Base-by-base conservation (phyloP, 169 alveolate species). In the Theileria annulata region DNA sequence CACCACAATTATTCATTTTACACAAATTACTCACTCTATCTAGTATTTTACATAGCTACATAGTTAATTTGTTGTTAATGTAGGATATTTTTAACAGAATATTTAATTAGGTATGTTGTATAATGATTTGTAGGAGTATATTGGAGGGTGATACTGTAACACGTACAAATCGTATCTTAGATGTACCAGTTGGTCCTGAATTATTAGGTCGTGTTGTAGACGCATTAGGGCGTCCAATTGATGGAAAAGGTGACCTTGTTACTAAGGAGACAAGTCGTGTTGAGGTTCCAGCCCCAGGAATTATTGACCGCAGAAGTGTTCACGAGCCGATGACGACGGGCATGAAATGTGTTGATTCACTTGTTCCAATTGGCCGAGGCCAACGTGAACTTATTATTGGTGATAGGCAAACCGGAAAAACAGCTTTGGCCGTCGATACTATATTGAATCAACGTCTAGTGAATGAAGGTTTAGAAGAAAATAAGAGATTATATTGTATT, bases 301-400 rank as follows among this genome's bases (percentile, higher is more conserved):
- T 98, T 87, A 96, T 97, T 54, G 98, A 98, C 27, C 94, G 99
- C 71, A 92, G 97, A 79, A 93, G 98, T 64, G 99, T 98, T 63
- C 95, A 95, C 85, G 99, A 98, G 89, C 99, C 99, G 75, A 95
- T 98, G 98, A 93, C 94, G 64, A 96, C 98, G 15, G 99, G 99
- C 12, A 88, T 97, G 37, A 97, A 97, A 87, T 93, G 98, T 59
- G 98, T 98, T 59, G 99, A 98, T 92, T 92, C 98, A 60, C 91
- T 98, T 31, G 98, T 98, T 31, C 99, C 99, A 3, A 96, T 98
- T 71, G 99, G 99, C 48, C 93, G 99, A 77, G 99, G 99, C 28
- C 98, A 98, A 87, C 96, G 99, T 78, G 99, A 97, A 94, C 94
- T 96, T 60, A 98, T 98, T 79, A 96, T 98, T 75, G 99, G 99